Percentiles rank a stretch among this genome's conserved stretches.
Conservation (phyloP, 169 alveolate genomes). For the Babesia gibsoni region DNA sequence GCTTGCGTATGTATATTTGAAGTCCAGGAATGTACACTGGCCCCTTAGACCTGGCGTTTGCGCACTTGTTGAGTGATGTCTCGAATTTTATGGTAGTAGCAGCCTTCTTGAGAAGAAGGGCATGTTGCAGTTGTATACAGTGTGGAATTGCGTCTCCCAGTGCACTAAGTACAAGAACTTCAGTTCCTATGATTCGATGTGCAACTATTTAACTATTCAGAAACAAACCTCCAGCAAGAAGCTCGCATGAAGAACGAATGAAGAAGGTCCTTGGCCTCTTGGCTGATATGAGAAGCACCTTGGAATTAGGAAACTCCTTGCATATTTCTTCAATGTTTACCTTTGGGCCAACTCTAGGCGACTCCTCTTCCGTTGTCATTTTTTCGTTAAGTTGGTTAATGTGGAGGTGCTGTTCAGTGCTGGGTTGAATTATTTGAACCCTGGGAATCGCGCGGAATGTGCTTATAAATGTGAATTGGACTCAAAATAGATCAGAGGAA, state of each 20-base stretch:
- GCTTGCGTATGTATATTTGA: slow-evolving; percentile 73
- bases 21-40: slow-evolving; percentile 76
- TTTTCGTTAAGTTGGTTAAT: background rate
- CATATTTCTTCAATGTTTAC: slow-evolving; percentile 37
- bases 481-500: too few relatives aligned
- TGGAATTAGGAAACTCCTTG: slow-evolving; percentile 75
- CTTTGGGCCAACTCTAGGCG: slow-evolving; percentile 33
- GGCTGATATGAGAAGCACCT: slow-evolving; percentile 71
- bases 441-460: too few relatives aligned
- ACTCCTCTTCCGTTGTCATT: slow-evolving; percentile 17
- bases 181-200: slow-evolving; percentile 51
- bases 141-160: slow-evolving; percentile 81
- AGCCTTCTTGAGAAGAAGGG: slow-evolving; percentile 68
- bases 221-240: slow-evolving; percentile 73
- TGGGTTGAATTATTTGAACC: too few relatives aligned
- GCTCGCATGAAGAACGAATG: slow-evolving; percentile 79
- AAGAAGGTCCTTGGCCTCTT: slow-evolving; percentile 75
- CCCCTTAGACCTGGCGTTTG: slow-evolving; percentile 49
- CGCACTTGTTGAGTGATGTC: slow-evolving; percentile 57
- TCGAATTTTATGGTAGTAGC: slow-evolving; percentile 69
- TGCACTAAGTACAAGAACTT: slow-evolving; percentile 74
- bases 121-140: slow-evolving; percentile 71
- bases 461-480: too few relatives aligned
- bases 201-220: background rate
- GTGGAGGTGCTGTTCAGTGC: too few relatives aligned